Conservation (phyloP, 352 stramenopile species). For the Lagenidium giganteum region DNA sequence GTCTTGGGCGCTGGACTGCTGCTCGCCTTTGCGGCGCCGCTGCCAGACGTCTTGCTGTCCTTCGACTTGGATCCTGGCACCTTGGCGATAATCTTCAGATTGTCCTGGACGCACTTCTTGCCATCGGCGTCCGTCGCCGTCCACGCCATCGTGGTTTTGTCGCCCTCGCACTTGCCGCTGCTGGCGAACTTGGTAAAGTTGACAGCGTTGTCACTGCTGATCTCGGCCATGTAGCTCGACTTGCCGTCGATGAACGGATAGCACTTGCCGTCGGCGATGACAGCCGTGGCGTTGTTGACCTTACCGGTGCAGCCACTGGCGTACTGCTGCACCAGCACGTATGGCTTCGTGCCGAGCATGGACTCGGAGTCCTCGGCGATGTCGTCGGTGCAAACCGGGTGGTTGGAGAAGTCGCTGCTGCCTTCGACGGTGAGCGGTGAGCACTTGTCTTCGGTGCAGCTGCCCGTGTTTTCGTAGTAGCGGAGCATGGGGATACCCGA, state of each 20-base stretch:
- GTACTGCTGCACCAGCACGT: slow-evolving; percentile 6
- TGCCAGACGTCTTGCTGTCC: too few species aligned
- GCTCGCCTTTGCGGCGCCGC: too few species aligned
- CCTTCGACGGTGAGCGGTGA: neutral
- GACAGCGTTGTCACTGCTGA: neutral
- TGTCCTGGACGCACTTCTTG: neutral
- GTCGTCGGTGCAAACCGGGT: neutral
- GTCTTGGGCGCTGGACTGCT: too few species aligned
- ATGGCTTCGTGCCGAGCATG: slow-evolving; percentile 1
- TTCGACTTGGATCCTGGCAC: too few species aligned
- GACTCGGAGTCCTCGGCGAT: neutral
- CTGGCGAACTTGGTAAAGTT: too few species aligned
- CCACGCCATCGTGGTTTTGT: too few species aligned
- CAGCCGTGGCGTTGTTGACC: neutral
- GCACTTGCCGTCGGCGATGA: slow-evolving; percentile 3
- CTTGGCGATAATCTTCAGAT: neutral
- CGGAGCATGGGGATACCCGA: neutral
- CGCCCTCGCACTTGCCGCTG: too few species aligned
- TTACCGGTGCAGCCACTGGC: neutral
- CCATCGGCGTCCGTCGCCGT: neutral
- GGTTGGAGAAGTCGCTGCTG: neutral
- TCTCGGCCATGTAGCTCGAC: neutral
- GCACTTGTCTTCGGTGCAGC: neutral
- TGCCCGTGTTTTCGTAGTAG: neutral
- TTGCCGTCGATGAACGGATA: slow-evolving; percentile 5